Conservation (phyloP, 495 filamentous ascomycete species). For the Hypoxylon crocopeplum region DNA sequence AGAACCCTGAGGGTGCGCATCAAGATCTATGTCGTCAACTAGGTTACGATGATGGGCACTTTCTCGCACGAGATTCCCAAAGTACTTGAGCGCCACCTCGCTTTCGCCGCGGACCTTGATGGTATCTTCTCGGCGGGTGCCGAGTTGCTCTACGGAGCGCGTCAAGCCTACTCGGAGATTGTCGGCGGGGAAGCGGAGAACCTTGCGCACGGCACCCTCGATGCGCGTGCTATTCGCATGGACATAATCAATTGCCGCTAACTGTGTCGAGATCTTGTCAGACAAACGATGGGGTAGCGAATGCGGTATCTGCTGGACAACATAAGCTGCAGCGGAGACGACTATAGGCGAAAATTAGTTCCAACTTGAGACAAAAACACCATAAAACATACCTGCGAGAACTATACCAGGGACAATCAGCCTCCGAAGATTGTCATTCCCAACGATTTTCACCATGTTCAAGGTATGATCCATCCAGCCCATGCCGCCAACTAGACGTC, state of each 20-base stretch:
- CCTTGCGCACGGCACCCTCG: slow-evolving; percentile 79
- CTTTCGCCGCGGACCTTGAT: slow-evolving; percentile 76
- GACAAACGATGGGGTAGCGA: slow-evolving; percentile 88
- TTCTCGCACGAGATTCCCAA: slow-evolving; percentile 81
- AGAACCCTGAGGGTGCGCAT: slow-evolving; percentile 63
- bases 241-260: slow-evolving; percentile 85
- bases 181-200: slow-evolving; percentile 83
- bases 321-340: slow-evolving; percentile 74
- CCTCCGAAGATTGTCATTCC: slow-evolving; percentile 80
- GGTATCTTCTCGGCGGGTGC: slow-evolving; percentile 76
- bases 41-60: slow-evolving; percentile 71
- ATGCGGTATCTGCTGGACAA: slow-evolving; percentile 82
- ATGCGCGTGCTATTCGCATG: slow-evolving; percentile 88
- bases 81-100: slow-evolving; percentile 82
- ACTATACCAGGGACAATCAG: slow-evolving; percentile 82
- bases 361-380: background rate
- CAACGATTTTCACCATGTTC: slow-evolving; percentile 77
- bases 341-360: slow-evolving; percentile 59
- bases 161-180: slow-evolving; percentile 80
- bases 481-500: slow-evolving; percentile 79
- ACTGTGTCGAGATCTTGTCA: slow-evolving; percentile 79
- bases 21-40: slow-evolving; percentile 84
- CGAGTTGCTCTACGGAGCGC: slow-evolving; percentile 82
- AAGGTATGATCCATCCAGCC: slow-evolving; percentile 89
- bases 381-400: slow-evolving; percentile 69